These are phyloP conservation scores for Macrotyloma uniflorum DNA, from an alignment of 306 rosid species.

Conservation along the genomic window DNA sequence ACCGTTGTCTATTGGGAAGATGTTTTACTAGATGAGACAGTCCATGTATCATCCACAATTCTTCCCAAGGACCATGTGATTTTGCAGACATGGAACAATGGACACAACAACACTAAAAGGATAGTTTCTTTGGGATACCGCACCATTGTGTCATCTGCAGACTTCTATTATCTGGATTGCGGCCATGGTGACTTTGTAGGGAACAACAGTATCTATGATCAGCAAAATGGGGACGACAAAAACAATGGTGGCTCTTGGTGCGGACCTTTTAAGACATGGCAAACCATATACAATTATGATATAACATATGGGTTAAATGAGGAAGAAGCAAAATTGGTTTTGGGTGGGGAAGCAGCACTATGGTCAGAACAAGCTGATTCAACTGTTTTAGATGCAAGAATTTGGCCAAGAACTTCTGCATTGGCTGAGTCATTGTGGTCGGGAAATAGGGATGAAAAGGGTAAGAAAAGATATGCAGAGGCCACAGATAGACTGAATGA, in stretches of 20 bases:
- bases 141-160: conserved; percentile 68
- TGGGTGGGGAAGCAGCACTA: conserved; percentile 89
- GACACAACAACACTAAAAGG: conserved; percentile 69
- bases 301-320: conserved; percentile 64
- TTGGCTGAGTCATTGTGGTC: conserved; percentile 87
- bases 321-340: conserved; percentile 68
- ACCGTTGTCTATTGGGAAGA: conserved; percentile 91
- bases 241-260: conserved; percentile 86
- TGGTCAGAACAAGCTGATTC: conserved; percentile 88
- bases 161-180: conserved; percentile 83
- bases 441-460: conserved; percentile 67
- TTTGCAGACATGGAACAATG: conserved; percentile 90
- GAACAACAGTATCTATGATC: conserved; percentile 55
- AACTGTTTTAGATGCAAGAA: conserved; percentile 65
- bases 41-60: conserved; percentile 46
- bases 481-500: conserved; percentile 82
- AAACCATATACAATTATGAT: conserved; percentile 73
- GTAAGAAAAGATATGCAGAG: conserved; percentile 64
- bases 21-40: conserved; percentile 45
- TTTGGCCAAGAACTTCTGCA: conserved; percentile 88
- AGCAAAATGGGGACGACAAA: conserved; percentile 37
- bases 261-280: conserved; percentile 92
- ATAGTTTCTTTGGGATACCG: conserved; percentile 76
- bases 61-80: conserved; percentile 74
- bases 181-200: conserved; percentile 85